phyloP scores from a whole-genome alignment of 768 basidiomycete species.

The Termitomyces sp. region DNA sequence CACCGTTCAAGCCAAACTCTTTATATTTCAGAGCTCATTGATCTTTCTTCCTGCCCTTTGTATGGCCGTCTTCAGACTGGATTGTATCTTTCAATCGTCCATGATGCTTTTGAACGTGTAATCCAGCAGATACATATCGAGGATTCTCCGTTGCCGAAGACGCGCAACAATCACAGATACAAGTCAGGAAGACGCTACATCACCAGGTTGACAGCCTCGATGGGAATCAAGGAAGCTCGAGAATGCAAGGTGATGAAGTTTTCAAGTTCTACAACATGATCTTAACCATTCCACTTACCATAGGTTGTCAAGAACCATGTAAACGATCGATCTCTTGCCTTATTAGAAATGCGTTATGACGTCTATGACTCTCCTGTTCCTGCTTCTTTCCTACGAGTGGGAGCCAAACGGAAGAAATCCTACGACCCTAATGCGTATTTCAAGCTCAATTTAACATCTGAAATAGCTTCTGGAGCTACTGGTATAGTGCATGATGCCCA shows the following conservation, averaged over 20 bases:
- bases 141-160: neutral
- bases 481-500: conserved; percentile 8
- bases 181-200: conserved; percentile 3
- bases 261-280: neutral
- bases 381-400: conserved; percentile 7
- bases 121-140: neutral
- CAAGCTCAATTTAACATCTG: conserved; percentile 5
- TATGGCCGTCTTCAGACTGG: conserved; percentile 14
- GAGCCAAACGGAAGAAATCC: neutral
- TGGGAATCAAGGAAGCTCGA: neutral
- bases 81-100: conserved; percentile 12
- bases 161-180: neutral
- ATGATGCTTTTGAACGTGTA: conserved; percentile 13
- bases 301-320: conserved; percentile 5
- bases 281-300: neutral
- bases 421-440: conserved; percentile 8
- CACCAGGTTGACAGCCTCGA: conserved; percentile 3
- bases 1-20: conserved; percentile 15
- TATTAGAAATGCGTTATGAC: conserved; percentile 9
- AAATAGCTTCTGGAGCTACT: conserved; percentile 9
- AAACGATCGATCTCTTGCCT: neutral
- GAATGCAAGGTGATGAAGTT: neutral
- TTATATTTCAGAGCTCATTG: conserved; percentile 14
- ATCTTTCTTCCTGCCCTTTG: conserved; percentile 3
- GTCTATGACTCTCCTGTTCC: conserved; percentile 11